Evolutionary conservation across 1,139 yeast genomes (phyloP), one percentile per base, ranked within the genome.

Genomic region (Suhomyces kunorum): DNA sequence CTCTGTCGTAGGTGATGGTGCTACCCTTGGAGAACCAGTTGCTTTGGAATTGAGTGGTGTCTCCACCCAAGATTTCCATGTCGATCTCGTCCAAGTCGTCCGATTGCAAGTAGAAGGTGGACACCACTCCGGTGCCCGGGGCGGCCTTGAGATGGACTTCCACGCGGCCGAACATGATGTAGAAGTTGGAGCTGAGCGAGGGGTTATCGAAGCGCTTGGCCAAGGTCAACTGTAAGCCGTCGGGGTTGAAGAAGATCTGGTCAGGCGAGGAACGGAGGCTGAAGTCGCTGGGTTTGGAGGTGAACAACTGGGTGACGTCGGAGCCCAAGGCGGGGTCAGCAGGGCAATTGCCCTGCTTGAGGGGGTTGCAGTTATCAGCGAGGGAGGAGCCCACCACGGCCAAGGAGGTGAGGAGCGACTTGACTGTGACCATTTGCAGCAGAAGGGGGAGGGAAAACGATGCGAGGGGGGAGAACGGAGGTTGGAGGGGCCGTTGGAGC

Each of bases 1-100:
- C 96, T 61, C 96, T 75, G 54, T 84, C 87, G 56, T 83, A 87
- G 14, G 89, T 80, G 6, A 79, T 61, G 5, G 86, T 80, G 53
- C 83, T 69, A 45, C 96, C 96, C 61, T 87, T 84, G 31, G 87
- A 78, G 66, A 87, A 89, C 62, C 67, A 89, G 62, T 89, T 88
- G 31, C 92, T 73, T 64, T 88, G 96, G 55, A 86, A 81, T 57
- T 83, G 80, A 29, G 78, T 70, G 25, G 68, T 68, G 56, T 87
- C 92, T 39, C 84, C 79, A 22, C 96, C 96, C 40, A 85, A 70
- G 80, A 92, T 83, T 61, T 88, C 96, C 42, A 87, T 61, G 63
- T 88, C 96, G 36, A 88, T 80, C 64, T 88, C 96, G 64, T 88
- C 96, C 50, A 83, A 67, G 55, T 84, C 95, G 58, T 88, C 96